A percentile compares a stretch with the other conserved stretches of the same genome.
These are phyloP conservation scores for Teunomyces pallodes DNA, from an alignment of 805 yeast genomes.

Conservation along the genomic window DNA sequence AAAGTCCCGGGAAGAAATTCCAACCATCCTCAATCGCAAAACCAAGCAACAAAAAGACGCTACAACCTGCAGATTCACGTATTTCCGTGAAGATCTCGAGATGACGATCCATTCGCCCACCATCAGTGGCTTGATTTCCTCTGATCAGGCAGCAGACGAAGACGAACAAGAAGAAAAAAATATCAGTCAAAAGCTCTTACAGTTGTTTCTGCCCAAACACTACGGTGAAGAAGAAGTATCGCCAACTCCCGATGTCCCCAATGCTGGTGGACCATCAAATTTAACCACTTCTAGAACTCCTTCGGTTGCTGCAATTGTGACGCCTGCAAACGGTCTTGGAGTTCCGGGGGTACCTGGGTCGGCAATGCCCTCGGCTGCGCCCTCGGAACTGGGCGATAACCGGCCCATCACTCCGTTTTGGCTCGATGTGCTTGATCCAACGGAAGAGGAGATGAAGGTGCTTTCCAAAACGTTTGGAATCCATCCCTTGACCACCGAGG, in stretches of 20 bases:
- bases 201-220: constrained; percentile 54
- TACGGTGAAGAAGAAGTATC: constrained; percentile 18
- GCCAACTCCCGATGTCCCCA: constrained; percentile 1
- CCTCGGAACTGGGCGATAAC: constrained; percentile 7
- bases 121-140: constrained; percentile 63
- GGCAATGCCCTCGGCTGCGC: constrained; percentile 8
- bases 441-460: constrained; percentile 95
- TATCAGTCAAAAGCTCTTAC: constrained; percentile 46
- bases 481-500: constrained; percentile 96
- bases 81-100: constrained; percentile 84
- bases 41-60: constrained; percentile 1
- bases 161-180: background rate
- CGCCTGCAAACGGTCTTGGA: background rate
- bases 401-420: constrained; percentile 45
- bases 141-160: background rate
- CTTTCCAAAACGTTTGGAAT: constrained; percentile 87
- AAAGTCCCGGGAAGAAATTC: constrained; percentile 26
- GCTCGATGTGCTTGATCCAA: constrained; percentile 90
- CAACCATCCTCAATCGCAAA: constrained; percentile 25
- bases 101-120: constrained; percentile 90
- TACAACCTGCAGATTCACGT: constrained; percentile 67
- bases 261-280: background rate
- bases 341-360: background rate
- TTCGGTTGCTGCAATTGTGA: background rate
- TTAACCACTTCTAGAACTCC: background rate